These are phyloP conservation scores for Nakataea oryzae DNA, from an alignment of 2,329 filamentous ascomycete species.

Conservation along the genomic window DNA sequence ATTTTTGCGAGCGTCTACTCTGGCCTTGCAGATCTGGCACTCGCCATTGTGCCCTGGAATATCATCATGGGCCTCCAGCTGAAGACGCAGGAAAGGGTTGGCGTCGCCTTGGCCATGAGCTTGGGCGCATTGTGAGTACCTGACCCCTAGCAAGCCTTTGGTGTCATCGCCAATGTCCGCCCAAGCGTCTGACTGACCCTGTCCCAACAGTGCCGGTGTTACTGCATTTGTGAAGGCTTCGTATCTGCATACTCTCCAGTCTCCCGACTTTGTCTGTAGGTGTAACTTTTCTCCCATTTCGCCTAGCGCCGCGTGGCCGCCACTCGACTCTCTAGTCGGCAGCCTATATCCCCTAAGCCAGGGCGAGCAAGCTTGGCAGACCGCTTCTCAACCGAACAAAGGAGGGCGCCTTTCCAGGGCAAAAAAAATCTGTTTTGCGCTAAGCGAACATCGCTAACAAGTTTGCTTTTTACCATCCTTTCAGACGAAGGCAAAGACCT, in stretches of 20 bases:
- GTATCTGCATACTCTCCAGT: neutral
- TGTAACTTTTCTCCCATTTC: neutral
- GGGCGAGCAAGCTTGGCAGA: constrained; percentile 5
- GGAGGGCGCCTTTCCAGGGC: too few species aligned
- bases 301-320: too few species aligned
- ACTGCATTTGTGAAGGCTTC: neutral
- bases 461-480: neutral
- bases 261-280: constrained; percentile 5
- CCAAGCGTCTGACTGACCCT: neutral
- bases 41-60: constrained; percentile 25
- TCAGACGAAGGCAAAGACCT: constrained; percentile 11
- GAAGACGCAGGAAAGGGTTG: constrained; percentile 22
- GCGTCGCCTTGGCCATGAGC: constrained; percentile 23
- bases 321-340: neutral
- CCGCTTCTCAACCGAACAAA: too few species aligned
- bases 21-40: constrained; percentile 1
- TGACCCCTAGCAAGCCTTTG: neutral
- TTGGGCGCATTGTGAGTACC: constrained; percentile 11
- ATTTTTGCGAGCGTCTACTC: neutral
- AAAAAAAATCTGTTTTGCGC: too few species aligned
- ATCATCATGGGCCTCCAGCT: constrained; percentile 14
- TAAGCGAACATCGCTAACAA: neutral
- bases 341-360: neutral
- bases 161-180: too few species aligned
- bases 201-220: neutral